Base-by-base conservation (phyloP, 2,329 filamentous ascomycete genomes). In the Alternaria atra region DNA sequence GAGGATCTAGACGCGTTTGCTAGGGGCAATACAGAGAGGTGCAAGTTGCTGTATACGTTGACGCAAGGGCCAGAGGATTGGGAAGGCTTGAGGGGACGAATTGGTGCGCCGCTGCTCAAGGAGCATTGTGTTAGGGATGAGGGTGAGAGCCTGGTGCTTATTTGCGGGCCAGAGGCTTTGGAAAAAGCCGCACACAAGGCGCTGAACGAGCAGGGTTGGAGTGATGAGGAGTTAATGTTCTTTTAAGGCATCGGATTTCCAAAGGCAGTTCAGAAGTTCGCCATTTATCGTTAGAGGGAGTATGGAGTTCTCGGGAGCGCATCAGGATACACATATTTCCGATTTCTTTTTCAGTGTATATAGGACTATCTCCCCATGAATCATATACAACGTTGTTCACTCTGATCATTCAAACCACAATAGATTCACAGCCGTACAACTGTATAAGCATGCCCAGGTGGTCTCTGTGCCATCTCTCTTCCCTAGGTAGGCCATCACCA, bases 121-220 rank as follows among this genome's bases (percentile, higher is more conserved):
- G 84, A 86, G 62, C 85, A 92, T 74, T 80, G 66, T 77, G 81
- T 71, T 39, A 81, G 81, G 0, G 84, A 86, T 6, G 74, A 76
- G n/a, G 84, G 86, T 0, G 76, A 80, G 29, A 75, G 74, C 3
- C 70, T 97, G 82, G 88, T 92, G 13, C 79, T 97, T 59, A 84
- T 97, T 15, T 97, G 93, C 79, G 93, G 93, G 2, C 93, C 93
- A 0, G 87, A 85, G 67, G 80, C 89, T 3, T 82, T 97, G 82
- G 92, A 96, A 80, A 89, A 88, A 61, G 87, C 84, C 58, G 88
- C 87, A 4, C 84, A 85, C 65, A 75, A 80, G 46, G 85, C 86
- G 27, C 75, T 91, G 69, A 74, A 83, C 55, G 84, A 82, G 12
- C 80, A 90, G 76, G 91, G 91, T 0, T 96, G 92, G 91, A 82